Evolutionary conservation across 257 asterid species (phyloP), one percentile per base, ranked within the genome.

Genomic region (Eucommia ulmoides): DNA sequence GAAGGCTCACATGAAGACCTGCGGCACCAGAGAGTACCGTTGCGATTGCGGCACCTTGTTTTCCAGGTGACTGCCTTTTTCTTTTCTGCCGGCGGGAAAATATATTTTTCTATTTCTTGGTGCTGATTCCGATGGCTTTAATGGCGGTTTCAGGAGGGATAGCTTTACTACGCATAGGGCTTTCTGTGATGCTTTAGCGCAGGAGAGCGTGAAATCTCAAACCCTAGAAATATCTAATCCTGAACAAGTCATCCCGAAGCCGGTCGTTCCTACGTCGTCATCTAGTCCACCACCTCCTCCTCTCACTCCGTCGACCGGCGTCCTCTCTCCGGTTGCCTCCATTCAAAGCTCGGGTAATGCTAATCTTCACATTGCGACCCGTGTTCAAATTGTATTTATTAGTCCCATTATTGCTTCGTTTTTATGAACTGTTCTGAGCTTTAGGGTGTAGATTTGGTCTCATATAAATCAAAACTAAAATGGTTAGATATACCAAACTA

Each of bases 1-100:
- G 94, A 88, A 84, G 76, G 94, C 97, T 12, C 97, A 88, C 59
- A 82, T 79, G 89, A 88, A 82, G 52, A 79, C 84, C 24, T 88
- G 97, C 49, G 97, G 96, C 35, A 84, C 96, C 35, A 63, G 91
- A 8, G 95, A 84, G 53, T 88, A 84, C 52, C 89, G 83, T 14
- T 88, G 97, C 12, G 93, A 88, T 52, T 88, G 97, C 46, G 97
- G 97, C 45, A 82, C 97, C 50, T 63, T 84, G 55, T 88, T 88
- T 63, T 82, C 97, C 0, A 78, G 97, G 97, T 82, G 11, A 20
- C 14, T 57, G 38, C 12, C 38, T 7, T 29, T 29, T 29, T 5
- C 38, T 29, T 29, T 7, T 29, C 12, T 29, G 38, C 8, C 7
- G 38, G 38, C 38, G 12, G 12, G 12, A 29, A 29, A 29, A 29